Conservation (phyloP, 768 basidiomycete genomes). For the Lactifluus volemus region DNA sequence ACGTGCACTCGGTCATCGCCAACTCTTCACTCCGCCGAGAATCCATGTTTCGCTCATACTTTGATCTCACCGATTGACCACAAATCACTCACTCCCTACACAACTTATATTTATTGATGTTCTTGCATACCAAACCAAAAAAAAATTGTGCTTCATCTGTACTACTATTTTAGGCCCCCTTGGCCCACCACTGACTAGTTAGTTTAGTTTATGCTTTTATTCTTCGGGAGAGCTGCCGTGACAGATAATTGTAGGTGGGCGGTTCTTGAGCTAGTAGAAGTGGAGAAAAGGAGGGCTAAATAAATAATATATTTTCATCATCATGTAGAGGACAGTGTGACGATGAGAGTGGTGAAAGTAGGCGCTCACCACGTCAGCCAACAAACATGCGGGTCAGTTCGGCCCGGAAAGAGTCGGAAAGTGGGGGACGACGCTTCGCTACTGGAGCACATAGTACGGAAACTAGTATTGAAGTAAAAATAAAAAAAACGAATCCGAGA, state of each 20-base stretch:
- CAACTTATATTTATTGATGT: neutral
- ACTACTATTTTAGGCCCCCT: slow-evolving; percentile 19
- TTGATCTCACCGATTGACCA: slow-evolving; percentile 49
- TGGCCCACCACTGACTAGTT: neutral
- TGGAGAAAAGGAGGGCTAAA: slow-evolving; percentile 29
- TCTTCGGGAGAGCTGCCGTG: neutral
- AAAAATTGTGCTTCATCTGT: slow-evolving; percentile 18
- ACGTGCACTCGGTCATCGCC: slow-evolving; percentile 80
- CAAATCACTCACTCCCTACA: neutral
- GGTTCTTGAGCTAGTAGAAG: too few species aligned
- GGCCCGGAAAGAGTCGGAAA: too few species aligned
- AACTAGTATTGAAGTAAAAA: too few species aligned
- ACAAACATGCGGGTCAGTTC: too few species aligned
- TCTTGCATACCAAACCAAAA: neutral
- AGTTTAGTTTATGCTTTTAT: slow-evolving; percentile 3
- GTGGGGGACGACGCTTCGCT: too few species aligned
- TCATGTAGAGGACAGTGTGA: too few species aligned
- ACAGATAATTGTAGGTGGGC: too few species aligned
- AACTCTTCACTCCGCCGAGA: slow-evolving; percentile 67
- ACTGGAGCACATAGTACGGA: too few species aligned
- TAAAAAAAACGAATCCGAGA: too few species aligned
- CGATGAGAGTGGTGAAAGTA: too few species aligned
- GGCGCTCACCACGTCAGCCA: too few species aligned
- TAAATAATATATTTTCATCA: too few species aligned
- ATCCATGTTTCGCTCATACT: slow-evolving; percentile 88